These are phyloP conservation scores for Phytophthora europaea DNA, from an alignment of 352 stramenopile genomes.

Conservation along the genomic window DNA sequence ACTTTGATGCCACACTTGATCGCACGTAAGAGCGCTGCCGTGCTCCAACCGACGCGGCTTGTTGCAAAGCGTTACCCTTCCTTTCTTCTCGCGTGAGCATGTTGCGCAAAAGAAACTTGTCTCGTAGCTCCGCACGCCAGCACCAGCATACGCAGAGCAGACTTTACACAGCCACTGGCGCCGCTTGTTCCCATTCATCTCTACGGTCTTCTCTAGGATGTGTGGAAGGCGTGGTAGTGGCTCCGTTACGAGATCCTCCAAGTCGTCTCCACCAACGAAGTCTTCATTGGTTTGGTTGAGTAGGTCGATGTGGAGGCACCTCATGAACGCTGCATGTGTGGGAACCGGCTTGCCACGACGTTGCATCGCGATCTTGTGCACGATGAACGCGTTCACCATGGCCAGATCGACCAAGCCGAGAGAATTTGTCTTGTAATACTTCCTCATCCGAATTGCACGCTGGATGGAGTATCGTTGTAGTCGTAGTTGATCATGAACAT, in stretches of 20 bases:
- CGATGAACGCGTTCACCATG: constrained; percentile 33
- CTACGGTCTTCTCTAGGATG: constrained; percentile 13
- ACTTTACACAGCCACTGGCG: constrained; percentile 39
- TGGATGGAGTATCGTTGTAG: too few relatives aligned
- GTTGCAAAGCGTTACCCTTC: constrained; percentile 20
- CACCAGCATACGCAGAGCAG: constrained; percentile 19
- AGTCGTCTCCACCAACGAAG: constrained; percentile 10
- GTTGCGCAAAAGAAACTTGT: constrained; percentile 19
- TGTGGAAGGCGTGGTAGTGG: not conserved
- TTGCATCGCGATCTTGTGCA: constrained; percentile 19
- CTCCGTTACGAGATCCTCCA: constrained; percentile 5
- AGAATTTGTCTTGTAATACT: constrained; percentile 40
- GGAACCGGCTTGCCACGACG: constrained; percentile 1
- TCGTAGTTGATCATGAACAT: too few relatives aligned
- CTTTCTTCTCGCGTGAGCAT: constrained; percentile 14
- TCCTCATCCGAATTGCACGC: too few relatives aligned
- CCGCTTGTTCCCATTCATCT: constrained; percentile 25
- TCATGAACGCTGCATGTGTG: constrained; percentile 1
- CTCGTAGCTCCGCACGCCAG: constrained; percentile 27
- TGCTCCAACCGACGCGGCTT: constrained; percentile 6
- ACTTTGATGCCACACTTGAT: constrained; percentile 25
- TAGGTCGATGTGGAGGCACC: constrained; percentile 1
- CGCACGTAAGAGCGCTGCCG: constrained; percentile 13
- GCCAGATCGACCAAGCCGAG: constrained; percentile 32
- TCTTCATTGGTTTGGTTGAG: constrained; percentile 19